Evolutionary conservation across 2,329 filamentous ascomycete genomes (phyloP).

Genomic region (Polytolypa hystricis): DNA sequence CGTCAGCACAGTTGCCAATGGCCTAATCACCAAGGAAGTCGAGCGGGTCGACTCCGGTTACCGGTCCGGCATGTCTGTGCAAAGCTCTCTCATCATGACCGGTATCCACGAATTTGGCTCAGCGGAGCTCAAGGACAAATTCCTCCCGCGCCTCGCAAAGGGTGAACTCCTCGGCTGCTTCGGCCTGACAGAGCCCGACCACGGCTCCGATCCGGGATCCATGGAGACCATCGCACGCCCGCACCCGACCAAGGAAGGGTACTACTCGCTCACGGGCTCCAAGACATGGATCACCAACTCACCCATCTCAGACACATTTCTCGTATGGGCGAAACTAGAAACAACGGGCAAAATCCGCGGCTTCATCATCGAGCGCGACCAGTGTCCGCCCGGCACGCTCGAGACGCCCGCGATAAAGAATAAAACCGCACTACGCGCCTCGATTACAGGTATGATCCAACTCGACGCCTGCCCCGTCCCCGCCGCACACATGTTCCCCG

Average conservation of each 20-base stretch:
- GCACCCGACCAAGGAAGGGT: conserved; percentile 73
- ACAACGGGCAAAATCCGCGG: conserved; percentile 89
- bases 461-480: conserved; percentile 83
- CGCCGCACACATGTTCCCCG: conserved; percentile 85
- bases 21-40: conserved; percentile 79
- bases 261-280: conserved; percentile 64
- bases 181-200: conserved; percentile 84
- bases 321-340: conserved; percentile 89
- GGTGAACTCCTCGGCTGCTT: conserved; percentile 77
- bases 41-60: conserved; percentile 88
- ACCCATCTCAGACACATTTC: conserved; percentile 70
- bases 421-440: conserved; percentile 88
- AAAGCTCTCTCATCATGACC: conserved; percentile 87
- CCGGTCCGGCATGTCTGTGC: conserved; percentile 84
- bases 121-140: conserved; percentile 77
- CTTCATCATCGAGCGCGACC: conserved; percentile 75
- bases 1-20: conserved; percentile 76
- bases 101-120: conserved; percentile 80
- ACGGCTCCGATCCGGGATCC: conserved; percentile 80
- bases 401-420: conserved; percentile 88
- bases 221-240: conserved; percentile 83
- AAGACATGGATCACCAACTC: conserved; percentile 98
- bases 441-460: conserved; percentile 96
- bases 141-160: conserved; percentile 68
- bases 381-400: conserved; percentile 77